phyloP scores from a whole-genome alignment of 768 basidiomycete species.

The Suillus alpinus region DNA sequence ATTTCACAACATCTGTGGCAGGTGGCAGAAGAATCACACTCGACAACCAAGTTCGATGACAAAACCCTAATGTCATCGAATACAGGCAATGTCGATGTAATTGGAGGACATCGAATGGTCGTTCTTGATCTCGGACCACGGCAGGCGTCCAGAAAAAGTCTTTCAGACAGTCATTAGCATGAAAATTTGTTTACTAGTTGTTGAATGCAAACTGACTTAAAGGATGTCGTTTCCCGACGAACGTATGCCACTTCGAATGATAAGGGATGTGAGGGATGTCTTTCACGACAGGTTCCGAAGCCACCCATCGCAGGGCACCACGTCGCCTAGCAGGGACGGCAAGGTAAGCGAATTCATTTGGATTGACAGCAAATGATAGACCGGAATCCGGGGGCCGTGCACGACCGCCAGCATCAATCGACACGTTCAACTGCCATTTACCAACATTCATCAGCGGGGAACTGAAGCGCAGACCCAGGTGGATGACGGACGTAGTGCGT shows the following conservation, averaged over 20 bases:
- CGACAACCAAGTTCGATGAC: neutral
- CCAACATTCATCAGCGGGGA: neutral
- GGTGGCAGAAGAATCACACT: neutral
- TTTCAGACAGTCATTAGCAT: neutral
- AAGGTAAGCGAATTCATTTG: neutral
- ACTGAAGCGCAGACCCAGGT: neutral
- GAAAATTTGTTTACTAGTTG: neutral
- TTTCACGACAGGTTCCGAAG: neutral
- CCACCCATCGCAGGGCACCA: constrained; percentile 5
- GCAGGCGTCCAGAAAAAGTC: neutral
- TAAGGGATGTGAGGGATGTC: neutral
- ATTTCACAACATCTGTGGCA: neutral
- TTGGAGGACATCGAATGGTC: no score
- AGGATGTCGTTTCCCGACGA: neutral
- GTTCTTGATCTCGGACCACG: neutral
- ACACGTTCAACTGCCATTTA: constrained; percentile 2
- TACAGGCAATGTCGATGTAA: neutral
- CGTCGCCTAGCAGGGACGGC: neutral
- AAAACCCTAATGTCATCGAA: neutral
- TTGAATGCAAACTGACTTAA: neutral
- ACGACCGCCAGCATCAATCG: neutral
- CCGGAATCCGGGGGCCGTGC: neutral
- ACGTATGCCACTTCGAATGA: neutral
- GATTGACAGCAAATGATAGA: neutral
- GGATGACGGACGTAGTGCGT: neutral